phyloP scores from a whole-genome alignment of 352 stramenopile genomes.

The Pythium biforme region DNA sequence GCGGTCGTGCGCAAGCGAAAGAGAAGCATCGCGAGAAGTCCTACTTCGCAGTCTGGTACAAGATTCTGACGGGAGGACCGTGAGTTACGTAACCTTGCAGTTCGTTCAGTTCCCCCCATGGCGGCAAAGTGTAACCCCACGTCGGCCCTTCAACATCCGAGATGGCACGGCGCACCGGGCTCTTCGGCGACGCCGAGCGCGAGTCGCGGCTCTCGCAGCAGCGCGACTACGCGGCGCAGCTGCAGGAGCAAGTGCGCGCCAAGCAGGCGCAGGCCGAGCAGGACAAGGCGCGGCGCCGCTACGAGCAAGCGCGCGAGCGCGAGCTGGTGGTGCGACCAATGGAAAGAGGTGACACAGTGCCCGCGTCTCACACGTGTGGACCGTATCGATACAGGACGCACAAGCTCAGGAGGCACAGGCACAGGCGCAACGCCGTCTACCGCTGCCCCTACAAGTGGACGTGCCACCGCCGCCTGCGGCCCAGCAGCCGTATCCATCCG shows the following conservation, averaged over 20 bases:
- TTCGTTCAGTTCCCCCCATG: too few relatives aligned
- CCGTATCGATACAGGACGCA: neutral
- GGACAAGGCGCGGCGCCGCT: slow-evolving; percentile 35
- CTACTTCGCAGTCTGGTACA: too few relatives aligned
- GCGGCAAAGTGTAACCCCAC: neutral
- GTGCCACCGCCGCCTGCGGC: neutral
- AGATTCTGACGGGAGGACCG: too few relatives aligned
- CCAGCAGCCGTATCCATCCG: neutral
- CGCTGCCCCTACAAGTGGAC: neutral
- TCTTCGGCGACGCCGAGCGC: slow-evolving; percentile 48
- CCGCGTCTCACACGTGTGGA: too few relatives aligned
- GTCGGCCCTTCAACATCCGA: neutral
- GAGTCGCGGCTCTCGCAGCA: slow-evolving; percentile 54
- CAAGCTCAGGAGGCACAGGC: neutral
- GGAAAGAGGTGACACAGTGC: neutral
- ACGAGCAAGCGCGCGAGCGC: slow-evolving; percentile 54
- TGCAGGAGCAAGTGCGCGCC: slow-evolving; percentile 58
- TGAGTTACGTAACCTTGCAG: neutral
- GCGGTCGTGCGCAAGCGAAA: too few relatives aligned
- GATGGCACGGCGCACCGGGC: slow-evolving; percentile 33
- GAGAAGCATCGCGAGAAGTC: too few relatives aligned
- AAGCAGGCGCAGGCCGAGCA: slow-evolving; percentile 50
- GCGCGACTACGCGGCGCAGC: slow-evolving; percentile 60
- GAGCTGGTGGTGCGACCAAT: slow-evolving; percentile 29
- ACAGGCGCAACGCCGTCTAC: neutral